Evolutionary conservation across 306 rosid species (phyloP).

Genomic region (Heteromeles arbutifolia): DNA sequence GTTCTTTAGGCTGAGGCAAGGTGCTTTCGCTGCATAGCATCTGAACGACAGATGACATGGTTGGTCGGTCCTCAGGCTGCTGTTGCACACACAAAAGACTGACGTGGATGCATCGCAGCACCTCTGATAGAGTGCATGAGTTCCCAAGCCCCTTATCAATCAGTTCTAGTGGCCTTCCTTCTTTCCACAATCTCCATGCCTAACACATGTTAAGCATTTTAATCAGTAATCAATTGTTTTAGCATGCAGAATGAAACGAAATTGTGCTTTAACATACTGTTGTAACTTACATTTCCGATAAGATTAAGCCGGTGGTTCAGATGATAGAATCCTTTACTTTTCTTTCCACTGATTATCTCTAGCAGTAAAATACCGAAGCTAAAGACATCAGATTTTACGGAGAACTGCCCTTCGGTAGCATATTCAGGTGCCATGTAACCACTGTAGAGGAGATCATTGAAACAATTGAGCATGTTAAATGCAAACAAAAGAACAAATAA

Average conservation of each 20-base stretch:
- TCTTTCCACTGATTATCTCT: slow-evolving; percentile 53
- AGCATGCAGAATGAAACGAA: background rate
- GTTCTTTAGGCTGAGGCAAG: slow-evolving; percentile 40
- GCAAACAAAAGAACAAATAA: background rate
- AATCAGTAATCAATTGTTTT: background rate
- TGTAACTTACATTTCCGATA: slow-evolving; percentile 41
- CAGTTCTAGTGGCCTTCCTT: slow-evolving; percentile 29
- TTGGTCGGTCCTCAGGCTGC: slow-evolving; percentile 28
- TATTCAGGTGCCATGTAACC: slow-evolving; percentile 35
- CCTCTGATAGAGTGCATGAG: slow-evolving; percentile 15
- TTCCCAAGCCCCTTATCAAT: slow-evolving; percentile 25
- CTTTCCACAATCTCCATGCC: slow-evolving; percentile 58
- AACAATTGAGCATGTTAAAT: background rate
- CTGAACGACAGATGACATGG: slow-evolving; percentile 27
- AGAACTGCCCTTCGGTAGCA: slow-evolving; percentile 23
- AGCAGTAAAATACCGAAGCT: slow-evolving; percentile 40
- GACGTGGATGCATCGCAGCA: slow-evolving; percentile 40
- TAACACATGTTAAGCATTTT: background rate
- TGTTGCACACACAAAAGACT: slow-evolving; percentile 49
- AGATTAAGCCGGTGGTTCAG: slow-evolving; percentile 23
- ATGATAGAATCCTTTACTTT: slow-evolving; percentile 31
- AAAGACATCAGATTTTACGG: slow-evolving; percentile 28
- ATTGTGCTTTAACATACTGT: background rate
- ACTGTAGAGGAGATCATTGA: background rate
- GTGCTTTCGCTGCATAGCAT: slow-evolving; percentile 31